Evolutionary conservation across 495 filamentous ascomycete genomes (phyloP), one percentile per base, ranked within the genome.

Genomic region (Neurospora terricola): DNA sequence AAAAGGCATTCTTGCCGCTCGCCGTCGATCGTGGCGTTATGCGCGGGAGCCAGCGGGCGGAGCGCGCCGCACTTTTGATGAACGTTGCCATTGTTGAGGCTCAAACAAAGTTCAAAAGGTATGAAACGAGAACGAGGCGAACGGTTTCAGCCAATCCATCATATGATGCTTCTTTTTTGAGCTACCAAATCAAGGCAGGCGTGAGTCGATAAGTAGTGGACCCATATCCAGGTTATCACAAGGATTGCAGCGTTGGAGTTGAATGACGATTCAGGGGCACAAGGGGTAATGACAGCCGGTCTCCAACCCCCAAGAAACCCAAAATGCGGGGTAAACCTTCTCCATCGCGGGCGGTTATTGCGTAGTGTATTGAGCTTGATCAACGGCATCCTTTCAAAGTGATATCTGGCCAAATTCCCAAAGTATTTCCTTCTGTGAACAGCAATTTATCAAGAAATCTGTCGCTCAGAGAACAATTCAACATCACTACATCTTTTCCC

Each of bases 1-100:
- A 79, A 70, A 81, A 81, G 62, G 10, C 54, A 66, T 9, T 66
- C 27, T 66, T 34, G 18, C 69, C 69, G 10, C 38, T 4, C n/a
- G 36, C 69, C 10, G 38, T 70, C 69, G 34, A 38, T 37, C 69
- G 69, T 38, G 69, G 69, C 69, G 38, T 40, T 37, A 40, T 40
- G 69, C 69, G 38, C 34, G 34, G 69, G 36, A 70, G 69, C 34
- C 69, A 38, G 27, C 69, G 69, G 69, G 69, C 69, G n/a, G 34
- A 40, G 30, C 36, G 36, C 36, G 69, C 69, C 36, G 69, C 69
- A 70, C 38, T 38, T 34, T 34, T 66, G 54, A 34, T 66, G 54
- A 66, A 66, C 12, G 54, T 34, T 6, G 54, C 14, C 54, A 66
- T 66, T 18, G 27, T 18, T 66, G 27, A 66, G 27, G 54, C 54